Conservation (phyloP, 2,329 filamentous ascomycete species). For the Aspergillus japonicus region DNA sequence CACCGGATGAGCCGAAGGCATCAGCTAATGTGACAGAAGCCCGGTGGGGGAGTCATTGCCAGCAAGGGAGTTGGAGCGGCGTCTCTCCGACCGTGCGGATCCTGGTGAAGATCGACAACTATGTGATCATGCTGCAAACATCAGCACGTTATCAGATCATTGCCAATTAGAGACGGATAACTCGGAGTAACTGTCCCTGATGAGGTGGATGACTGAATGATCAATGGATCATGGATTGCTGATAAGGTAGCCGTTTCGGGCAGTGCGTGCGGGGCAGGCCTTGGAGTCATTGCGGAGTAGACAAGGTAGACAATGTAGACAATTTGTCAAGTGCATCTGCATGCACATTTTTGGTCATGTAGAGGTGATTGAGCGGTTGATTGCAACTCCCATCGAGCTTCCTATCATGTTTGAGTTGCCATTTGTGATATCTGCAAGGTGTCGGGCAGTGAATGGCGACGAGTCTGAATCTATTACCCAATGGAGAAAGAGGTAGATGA, state of each 20-base stretch:
- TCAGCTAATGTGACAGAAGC: constrained; percentile 1
- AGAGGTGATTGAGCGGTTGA: no score
- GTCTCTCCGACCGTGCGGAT: background rate
- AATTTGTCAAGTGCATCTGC: no score
- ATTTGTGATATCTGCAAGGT: no score
- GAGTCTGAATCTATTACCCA: no score
- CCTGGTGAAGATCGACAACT: background rate
- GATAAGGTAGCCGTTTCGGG: background rate
- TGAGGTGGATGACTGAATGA: background rate
- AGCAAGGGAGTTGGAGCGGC: background rate
- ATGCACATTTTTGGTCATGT: no score
- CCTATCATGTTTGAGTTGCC: no score
- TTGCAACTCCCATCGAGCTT: no score
- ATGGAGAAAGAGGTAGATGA: no score
- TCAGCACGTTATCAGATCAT: background rate
- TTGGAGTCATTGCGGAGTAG: background rate
- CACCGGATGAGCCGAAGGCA: constrained; percentile 1
- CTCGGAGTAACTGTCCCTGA: background rate
- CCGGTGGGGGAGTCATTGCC: background rate
- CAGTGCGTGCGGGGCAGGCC: background rate
- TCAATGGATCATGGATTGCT: background rate
- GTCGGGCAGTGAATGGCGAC: no score
- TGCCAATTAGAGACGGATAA: background rate
- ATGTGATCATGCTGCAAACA: background rate
- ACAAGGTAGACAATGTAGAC: no score